Base-by-base conservation (phyloP, 2,329 filamentous ascomycete genomes). In the Fusarium avenaceum region DNA sequence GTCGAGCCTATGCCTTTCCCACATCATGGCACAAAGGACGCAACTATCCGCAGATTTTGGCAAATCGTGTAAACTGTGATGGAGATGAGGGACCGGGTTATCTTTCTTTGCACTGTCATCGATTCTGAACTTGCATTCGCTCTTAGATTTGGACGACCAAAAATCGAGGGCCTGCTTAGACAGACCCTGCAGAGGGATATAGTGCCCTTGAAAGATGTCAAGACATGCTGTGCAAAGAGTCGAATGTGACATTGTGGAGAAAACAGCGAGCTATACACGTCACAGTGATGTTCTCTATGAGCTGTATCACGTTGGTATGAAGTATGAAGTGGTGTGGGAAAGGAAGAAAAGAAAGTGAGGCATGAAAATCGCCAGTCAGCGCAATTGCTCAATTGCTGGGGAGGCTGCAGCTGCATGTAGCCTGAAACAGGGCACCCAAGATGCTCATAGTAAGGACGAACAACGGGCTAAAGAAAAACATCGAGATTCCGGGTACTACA, bases 21-120 rank as follows among this genome's bases (percentile, higher is more conserved):
- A 69, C n/a, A 69, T 69, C 24, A 47, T 66, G 15, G 61, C 61
- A 22, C 65, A 69, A 30, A 69, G 50, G 13, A 57, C 67, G n/a
- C 66, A 69, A 5, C n/a, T 50, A 11, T 47, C 32, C 14, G 44
- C 43, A 20, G 57, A 63, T 19, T 52, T 39, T 24, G 24, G 42
- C 19, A 69, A 24, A 15, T 42, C 48, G 15, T 52, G 26, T 11
- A 63, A 24, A 14, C 26, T 62, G 20, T 69, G 48, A 15, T 69
- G 66, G 30, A 54, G 10, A 55, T 63, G 66, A 7, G 50, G 51
- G 10, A 15, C 39, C 14, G 26, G 20, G 9, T 19, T 6, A 2
- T 30, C 20, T 32, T 40, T n/a, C 2, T 15, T 38, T 19, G 7
- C 1, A 30, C n/a, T 11, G 3, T 28, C 19, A 20, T 54, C 49